Evolutionary conservation across 495 filamentous ascomycete species (phyloP).

Genomic region (Hypoxylon lienhwacheense): DNA sequence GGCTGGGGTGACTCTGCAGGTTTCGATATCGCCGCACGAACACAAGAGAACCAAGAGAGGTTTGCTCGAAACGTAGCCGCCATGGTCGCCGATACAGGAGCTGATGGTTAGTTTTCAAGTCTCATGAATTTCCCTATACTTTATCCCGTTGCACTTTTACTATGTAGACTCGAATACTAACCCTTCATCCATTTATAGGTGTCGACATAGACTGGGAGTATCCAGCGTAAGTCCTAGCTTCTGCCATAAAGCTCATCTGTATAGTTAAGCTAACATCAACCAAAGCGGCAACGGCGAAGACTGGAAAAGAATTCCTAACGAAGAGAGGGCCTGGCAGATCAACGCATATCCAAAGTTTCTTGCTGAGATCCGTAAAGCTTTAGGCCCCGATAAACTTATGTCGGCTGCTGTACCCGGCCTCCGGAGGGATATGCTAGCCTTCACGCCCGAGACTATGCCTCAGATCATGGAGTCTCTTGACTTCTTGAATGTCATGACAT

Average conservation of each 20-base stretch:
- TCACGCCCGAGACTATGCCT: constrained; percentile 63
- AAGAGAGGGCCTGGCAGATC: constrained; percentile 61
- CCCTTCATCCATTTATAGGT: constrained; percentile 28
- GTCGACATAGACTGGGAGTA: constrained; percentile 83
- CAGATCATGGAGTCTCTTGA: constrained; percentile 66
- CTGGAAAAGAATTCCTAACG: constrained; percentile 70
- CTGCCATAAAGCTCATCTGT: not conserved
- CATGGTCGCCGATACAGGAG: constrained; percentile 63
- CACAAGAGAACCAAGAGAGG: constrained; percentile 51
- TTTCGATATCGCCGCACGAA: constrained; percentile 61
- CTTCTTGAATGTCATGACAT: constrained; percentile 79
- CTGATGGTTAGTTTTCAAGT: constrained; percentile 54
- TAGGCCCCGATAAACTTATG: constrained; percentile 63
- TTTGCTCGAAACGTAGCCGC: constrained; percentile 67
- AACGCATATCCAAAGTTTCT: constrained; percentile 66
- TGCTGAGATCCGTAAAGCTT: constrained; percentile 57
- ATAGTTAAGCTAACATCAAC: not conserved
- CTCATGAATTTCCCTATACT: not conserved
- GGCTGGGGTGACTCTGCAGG: constrained; percentile 72
- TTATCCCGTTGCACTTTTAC: not conserved
- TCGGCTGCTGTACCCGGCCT: constrained; percentile 74
- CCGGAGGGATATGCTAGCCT: constrained; percentile 70
- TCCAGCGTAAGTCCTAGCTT: constrained; percentile 53
- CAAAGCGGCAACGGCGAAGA: constrained; percentile 71
- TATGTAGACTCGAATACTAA: not conserved